These are phyloP conservation scores for Trichoderma asperellum DNA, from an alignment of 2,329 filamentous ascomycete species.

Conservation along the genomic window DNA sequence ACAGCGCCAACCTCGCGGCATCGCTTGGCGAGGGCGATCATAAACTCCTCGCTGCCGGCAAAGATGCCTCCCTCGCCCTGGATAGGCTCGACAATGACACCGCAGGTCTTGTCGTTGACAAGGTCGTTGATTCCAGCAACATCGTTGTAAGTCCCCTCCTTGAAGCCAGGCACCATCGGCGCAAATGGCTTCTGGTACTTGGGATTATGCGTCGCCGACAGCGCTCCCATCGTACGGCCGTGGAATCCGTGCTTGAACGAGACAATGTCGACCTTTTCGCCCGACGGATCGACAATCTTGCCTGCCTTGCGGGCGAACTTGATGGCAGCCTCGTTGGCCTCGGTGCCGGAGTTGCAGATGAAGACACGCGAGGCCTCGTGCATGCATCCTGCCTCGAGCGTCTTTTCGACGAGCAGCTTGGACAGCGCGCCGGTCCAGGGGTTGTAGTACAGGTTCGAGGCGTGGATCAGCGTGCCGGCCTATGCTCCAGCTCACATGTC, in stretches of 20 bases:
- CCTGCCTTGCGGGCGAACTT: slow-evolving; percentile 95
- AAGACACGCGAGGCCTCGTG: slow-evolving; percentile 79
- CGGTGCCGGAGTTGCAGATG: slow-evolving; percentile 93
- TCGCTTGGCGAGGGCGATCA: slow-evolving; percentile 78
- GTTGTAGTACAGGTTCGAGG: slow-evolving; percentile 97
- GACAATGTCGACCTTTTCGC: slow-evolving; percentile 79
- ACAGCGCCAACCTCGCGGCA: slow-evolving; percentile 88
- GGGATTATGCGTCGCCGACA: slow-evolving; percentile 96
- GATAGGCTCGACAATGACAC: slow-evolving; percentile 95
- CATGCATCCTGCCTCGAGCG: slow-evolving; percentile 79
- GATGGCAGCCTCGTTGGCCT: slow-evolving; percentile 96
- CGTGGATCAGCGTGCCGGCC: slow-evolving; percentile 80
- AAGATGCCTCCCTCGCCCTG: slow-evolving; percentile 96
- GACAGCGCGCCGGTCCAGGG: slow-evolving; percentile 91
- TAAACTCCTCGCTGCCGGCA: slow-evolving; percentile 79
- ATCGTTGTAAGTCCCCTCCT: slow-evolving; percentile 85
- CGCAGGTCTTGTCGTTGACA: slow-evolving; percentile 84
- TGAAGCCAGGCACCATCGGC: slow-evolving; percentile 94
- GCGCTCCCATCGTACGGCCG: slow-evolving; percentile 90
- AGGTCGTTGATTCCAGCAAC: slow-evolving; percentile 69
- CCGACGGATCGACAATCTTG: slow-evolving; percentile 71
- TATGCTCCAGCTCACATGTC: slow-evolving; percentile 34
- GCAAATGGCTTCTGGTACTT: slow-evolving; percentile 97
- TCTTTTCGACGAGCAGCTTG: slow-evolving; percentile 81
- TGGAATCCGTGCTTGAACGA: slow-evolving; percentile 94